These are phyloP conservation scores for Setaria viridis DNA, from an alignment of 202 grass and related monocot species.

Conservation along the genomic window DNA sequence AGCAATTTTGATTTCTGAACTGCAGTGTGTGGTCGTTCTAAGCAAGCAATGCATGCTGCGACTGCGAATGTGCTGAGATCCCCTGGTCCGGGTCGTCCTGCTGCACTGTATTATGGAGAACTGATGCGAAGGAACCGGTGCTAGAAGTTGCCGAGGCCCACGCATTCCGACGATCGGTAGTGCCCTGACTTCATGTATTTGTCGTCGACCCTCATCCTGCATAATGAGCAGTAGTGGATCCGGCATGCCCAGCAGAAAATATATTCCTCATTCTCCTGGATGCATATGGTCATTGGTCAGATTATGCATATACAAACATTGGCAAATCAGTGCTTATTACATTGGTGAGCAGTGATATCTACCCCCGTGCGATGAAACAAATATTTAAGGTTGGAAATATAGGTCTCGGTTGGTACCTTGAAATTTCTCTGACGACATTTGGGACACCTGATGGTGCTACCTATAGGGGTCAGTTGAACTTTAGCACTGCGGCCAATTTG, in stretches of 20 bases:
- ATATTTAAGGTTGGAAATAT: not conserved
- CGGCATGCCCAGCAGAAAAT: constrained; percentile 80
- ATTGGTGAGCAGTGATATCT: not conserved
- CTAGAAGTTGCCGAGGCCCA: constrained; percentile 43
- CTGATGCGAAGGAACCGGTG: not conserved
- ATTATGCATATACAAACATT: not conserved
- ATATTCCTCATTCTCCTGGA: constrained; percentile 73
- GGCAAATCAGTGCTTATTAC: not conserved
- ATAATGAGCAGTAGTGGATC: constrained; percentile 67
- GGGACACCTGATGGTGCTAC: constrained; percentile 58
- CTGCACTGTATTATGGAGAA: not conserved
- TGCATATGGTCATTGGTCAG: constrained; percentile 5
- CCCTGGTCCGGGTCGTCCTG: not conserved
- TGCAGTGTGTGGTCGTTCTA: not conserved
- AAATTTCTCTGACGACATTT: constrained; percentile 61
- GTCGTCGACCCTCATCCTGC: constrained; percentile 52
- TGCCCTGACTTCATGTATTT: constrained; percentile 55
- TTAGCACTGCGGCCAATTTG: constrained; percentile 48
- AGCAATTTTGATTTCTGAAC: not conserved
- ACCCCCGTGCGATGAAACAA: not conserved
- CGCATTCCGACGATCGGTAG: constrained; percentile 44
- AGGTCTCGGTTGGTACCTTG: constrained; percentile 47
- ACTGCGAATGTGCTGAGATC: not conserved
- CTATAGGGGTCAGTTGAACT: constrained; percentile 39
- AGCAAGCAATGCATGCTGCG: not conserved